A percentile compares a stretch with the other conserved stretches of the same genome.
These are phyloP conservation scores for Pouteria glomerata DNA, from an alignment of 148 eudicot species.

Conservation along the genomic window DNA sequence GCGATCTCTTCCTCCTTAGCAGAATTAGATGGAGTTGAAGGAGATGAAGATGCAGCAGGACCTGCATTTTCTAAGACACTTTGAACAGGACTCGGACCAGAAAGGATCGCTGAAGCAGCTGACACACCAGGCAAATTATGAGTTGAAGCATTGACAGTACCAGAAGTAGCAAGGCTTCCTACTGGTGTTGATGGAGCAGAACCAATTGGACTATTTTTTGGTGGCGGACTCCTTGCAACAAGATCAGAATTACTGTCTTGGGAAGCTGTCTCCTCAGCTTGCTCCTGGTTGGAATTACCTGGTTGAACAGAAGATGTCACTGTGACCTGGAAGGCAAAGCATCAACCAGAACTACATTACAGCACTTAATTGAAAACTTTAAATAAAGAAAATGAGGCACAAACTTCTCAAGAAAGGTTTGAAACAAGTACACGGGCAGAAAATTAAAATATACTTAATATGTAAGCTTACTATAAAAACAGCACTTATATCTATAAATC, in stretches of 20 bases:
- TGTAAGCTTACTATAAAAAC: neutral
- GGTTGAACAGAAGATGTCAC: constrained; percentile 45
- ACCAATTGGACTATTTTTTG: constrained; percentile 52
- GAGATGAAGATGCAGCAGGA: constrained; percentile 41
- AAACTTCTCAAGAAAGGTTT: neutral
- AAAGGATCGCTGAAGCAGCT: constrained; percentile 36
- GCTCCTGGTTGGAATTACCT: constrained; percentile 54
- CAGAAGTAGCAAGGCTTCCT: constrained; percentile 36
- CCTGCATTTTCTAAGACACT: constrained; percentile 36
- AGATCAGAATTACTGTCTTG: constrained; percentile 57
- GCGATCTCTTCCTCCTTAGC: constrained; percentile 63
- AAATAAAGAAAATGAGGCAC: neutral
- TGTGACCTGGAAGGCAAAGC: constrained; percentile 35
- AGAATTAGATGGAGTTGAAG: constrained; percentile 41
- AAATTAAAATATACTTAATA: neutral
- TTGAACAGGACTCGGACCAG: constrained; percentile 34
- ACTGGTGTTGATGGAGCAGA: constrained; percentile 54
- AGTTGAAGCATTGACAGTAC: constrained; percentile 24
- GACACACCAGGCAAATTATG: constrained; percentile 26
- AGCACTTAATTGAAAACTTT: neutral
- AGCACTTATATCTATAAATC: constrained; percentile 1
- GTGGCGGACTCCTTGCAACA: constrained; percentile 66
- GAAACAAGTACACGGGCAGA: neutral
- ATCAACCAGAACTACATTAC: constrained; percentile 4
- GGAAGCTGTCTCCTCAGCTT: constrained; percentile 50